Conservation (phyloP, 495 filamentous ascomycete genomes). For the Tetracladium marchalianum region DNA sequence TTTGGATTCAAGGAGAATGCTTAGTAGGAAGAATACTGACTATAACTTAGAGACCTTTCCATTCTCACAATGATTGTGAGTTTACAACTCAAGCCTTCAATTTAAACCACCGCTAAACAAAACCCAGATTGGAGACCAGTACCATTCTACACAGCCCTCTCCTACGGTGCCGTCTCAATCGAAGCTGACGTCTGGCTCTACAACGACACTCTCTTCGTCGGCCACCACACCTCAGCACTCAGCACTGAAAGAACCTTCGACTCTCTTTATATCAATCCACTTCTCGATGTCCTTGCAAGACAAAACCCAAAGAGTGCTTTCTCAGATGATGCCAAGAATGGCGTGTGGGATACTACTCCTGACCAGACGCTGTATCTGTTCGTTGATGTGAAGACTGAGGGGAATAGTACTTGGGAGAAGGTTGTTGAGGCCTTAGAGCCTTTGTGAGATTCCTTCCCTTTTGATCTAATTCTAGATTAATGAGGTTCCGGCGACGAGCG, state of each 20-base stretch:
- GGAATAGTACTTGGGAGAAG: conserved; percentile 34
- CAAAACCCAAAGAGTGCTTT: conserved; percentile 35
- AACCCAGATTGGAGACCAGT: conserved; percentile 51
- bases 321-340: conserved; percentile 30
- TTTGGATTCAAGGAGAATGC: not conserved
- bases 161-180: conserved; percentile 56
- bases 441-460: conserved; percentile 31
- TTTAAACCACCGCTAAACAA: not conserved
- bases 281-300: conserved; percentile 43
- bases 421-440: conserved; percentile 56
- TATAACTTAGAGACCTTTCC: conserved; percentile 19
- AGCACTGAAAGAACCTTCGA: conserved; percentile 45
- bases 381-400: conserved; percentile 59
- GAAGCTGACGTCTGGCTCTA: conserved; percentile 86
- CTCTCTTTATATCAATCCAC: conserved; percentile 53
- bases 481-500: no score
- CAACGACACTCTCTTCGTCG: conserved; percentile 51
- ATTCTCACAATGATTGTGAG: conserved; percentile 80
- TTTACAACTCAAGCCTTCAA: not conserved
- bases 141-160: conserved; percentile 54
- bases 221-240: conserved; percentile 40
- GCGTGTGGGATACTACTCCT: conserved; percentile 50
- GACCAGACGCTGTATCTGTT: conserved; percentile 48
- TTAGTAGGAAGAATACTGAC: not conserved
- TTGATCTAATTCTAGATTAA: not conserved